Base-by-base conservation (phyloP, 1,139 yeast genomes). In the Zygoascus hellenicus region DNA sequence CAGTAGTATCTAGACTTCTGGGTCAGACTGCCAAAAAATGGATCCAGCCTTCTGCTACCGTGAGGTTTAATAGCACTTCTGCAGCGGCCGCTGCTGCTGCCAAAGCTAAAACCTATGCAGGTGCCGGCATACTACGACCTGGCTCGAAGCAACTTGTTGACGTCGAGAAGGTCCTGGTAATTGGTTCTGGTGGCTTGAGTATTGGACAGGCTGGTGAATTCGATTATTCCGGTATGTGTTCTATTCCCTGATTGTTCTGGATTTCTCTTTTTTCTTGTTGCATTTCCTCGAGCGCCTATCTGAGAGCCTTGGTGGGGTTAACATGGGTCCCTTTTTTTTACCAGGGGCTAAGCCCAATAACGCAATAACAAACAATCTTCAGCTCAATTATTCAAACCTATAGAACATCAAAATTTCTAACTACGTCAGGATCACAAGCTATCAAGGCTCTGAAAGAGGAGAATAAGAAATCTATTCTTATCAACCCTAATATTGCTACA, bases 201-300 rank as follows among this genome's bases (percentile, higher is more conserved):
- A 92, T 92, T 64, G 99, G 99, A 49, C 99, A 92, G 70, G 99
- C 99, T 42, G 99, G 99, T 60, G 99, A 92, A 69, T 92, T 92
- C 60, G 99, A 92, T 68, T 92, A 92, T 70, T 87, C 96, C 36
- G 97, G 97, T 51, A 47, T 9, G 61, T 52, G n/a, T 14, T 28
- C 28, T 29, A 11, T 5, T 16, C 42, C 14, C 9, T 19, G 22
- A 5, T 13, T 13, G 37, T 13, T 33, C 17, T 16, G 15, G 14
- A n/a, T 31, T 13, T 31, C 9, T 31, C 9, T 13, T n/a, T 31
- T 15, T 26, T 30, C 22, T 26, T 41, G 3, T 16, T 5, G 33
- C 15, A 17, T 34, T 3, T 19, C 9, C 32, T 31, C 26, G 26
- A 22, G 26, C 7, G 4, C 26, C 26, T 22, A 22, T 22, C 26